A percentile compares a stretch with the other conserved stretches of the same genome.
These are phyloP conservation scores for Monilinia polystroma DNA, from an alignment of 2,329 filamentous ascomycete genomes.

Conservation along the genomic window DNA sequence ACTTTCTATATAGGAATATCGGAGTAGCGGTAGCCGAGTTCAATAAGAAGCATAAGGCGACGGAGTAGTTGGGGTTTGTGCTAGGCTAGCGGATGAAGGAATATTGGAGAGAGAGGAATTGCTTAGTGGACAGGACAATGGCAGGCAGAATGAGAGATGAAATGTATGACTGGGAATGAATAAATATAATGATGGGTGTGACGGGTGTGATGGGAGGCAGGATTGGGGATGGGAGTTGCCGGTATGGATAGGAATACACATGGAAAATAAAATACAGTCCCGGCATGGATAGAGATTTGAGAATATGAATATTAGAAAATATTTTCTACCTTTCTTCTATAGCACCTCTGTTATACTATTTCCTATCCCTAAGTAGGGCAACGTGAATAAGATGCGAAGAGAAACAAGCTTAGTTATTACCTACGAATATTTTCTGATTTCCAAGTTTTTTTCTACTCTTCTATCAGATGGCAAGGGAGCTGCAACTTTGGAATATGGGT, in stretches of 20 bases:
- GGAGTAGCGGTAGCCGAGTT: conserved; percentile 66
- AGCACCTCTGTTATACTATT: no score
- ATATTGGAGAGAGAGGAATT: no score
- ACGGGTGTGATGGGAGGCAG: conserved; percentile 2
- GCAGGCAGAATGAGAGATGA: neutral
- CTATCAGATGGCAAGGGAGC: no score
- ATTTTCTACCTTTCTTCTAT: neutral
- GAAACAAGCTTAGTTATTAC: no score
- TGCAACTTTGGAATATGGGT: no score
- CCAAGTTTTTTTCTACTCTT: no score
- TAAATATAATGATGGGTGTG: conserved; percentile 7
- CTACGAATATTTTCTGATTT: no score
- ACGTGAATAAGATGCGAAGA: no score
- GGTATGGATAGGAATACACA: conserved; percentile 17
- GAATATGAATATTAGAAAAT: neutral
- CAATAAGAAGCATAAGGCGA: conserved; percentile 54
- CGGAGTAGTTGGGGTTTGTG: conserved; percentile 37
- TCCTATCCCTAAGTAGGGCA: no score
- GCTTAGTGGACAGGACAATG: conserved; percentile 37
- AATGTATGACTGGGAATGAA: neutral
- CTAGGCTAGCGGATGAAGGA: conserved; percentile 36
- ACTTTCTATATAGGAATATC: conserved; percentile 64
- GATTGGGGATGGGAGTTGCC: conserved; percentile 3
- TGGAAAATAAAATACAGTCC: neutral
- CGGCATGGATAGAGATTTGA: neutral